Base-by-base conservation (phyloP, 768 basidiomycete species). In the Dioszegia hungarica region DNA sequence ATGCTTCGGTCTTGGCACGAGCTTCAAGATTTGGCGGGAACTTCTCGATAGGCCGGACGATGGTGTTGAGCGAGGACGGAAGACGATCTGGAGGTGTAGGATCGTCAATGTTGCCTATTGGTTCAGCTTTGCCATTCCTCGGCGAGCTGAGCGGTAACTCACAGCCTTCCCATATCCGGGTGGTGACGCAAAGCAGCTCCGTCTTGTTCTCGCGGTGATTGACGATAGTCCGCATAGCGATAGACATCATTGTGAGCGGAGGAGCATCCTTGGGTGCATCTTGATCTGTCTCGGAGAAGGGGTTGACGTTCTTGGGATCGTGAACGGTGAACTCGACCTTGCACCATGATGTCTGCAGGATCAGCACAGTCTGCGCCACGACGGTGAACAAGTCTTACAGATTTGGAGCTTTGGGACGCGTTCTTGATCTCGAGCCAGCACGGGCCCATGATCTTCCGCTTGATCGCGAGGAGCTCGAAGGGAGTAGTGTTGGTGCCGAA, bases 361-460 rank as follows among this genome's bases (percentile, higher is more conserved):
- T 8, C 40, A 29, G 29, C 17, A 14, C 19, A 27, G 33, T n/a
- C 10, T n/a, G 33, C 20, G 3, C 47, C 43, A 17, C 1, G 14
- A 28, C n/a, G 20, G 9, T 20, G 15, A 2, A 41, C 19, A 14
- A 14, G 6, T 75, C 86, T 51, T 73, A 95, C 92, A 1, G 88
- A 88, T 76, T 89, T 86, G 64, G 85, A 78, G 46, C 88, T 88
- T 17, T 93, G 78, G 22, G 81, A 77, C 1, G 87, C 86, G 43
- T 86, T 82, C 77, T 87, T 86, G 60, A 99, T 82, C 54, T 86
- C 82, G 41, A 99, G 79, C 95, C 95, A 99, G 72, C 95, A 98
- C 0, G 95, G 93, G 0, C 95, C 95, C 92, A 97, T 97, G 56
- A 98, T 95, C 78, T 93, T 95, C 29, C 92, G 85, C 76, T 98